Conservation (phyloP, 768 basidiomycete genomes). For the Termitomyces heimii region DNA sequence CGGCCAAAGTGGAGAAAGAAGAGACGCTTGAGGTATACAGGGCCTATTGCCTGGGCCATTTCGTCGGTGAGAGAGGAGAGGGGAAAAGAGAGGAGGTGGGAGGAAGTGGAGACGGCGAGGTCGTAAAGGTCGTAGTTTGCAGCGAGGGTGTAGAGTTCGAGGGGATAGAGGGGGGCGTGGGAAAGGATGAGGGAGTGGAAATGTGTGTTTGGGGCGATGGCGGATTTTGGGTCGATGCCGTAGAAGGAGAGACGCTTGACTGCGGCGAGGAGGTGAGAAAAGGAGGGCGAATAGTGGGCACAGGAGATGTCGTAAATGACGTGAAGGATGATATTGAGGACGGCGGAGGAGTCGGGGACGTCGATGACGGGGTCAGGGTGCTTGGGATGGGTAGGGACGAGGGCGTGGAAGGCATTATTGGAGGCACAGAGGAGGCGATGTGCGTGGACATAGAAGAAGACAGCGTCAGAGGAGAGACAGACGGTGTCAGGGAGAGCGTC, state of each 20-base stretch:
- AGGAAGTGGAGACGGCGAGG: constrained; percentile 69
- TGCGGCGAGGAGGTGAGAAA: constrained; percentile 50
- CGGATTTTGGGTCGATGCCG: constrained; percentile 47
- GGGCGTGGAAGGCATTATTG: constrained; percentile 54
- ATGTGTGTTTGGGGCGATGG: constrained; percentile 45
- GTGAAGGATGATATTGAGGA: constrained; percentile 72
- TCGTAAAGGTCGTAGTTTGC: constrained; percentile 62
- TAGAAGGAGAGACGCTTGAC: constrained; percentile 54
- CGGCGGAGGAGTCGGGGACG: constrained; percentile 51
- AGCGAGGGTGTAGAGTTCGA: constrained; percentile 70
- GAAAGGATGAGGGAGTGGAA: constrained; percentile 58
- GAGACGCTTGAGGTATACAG: constrained; percentile 72
- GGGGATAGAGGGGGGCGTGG: constrained; percentile 60
- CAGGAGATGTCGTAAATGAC: constrained; percentile 67
- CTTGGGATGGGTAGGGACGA: constrained; percentile 34
- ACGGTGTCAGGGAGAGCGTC: constrained; percentile 55
- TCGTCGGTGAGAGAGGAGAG: constrained; percentile 68
- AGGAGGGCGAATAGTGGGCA: constrained; percentile 66
- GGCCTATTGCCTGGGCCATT: constrained; percentile 62
- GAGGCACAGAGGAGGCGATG: constrained; percentile 54
- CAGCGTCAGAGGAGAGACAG: constrained; percentile 66
- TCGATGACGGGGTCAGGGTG: constrained; percentile 52
- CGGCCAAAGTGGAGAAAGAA: constrained; percentile 85
- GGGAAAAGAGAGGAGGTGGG: constrained; percentile 67
- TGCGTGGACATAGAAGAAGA: constrained; percentile 80